Percentiles rank a stretch among this genome's conserved stretches.
Evolutionary conservation across 1,284 basidiomycete species (phyloP).

Genomic region (Sphagnurus paluster): DNA sequence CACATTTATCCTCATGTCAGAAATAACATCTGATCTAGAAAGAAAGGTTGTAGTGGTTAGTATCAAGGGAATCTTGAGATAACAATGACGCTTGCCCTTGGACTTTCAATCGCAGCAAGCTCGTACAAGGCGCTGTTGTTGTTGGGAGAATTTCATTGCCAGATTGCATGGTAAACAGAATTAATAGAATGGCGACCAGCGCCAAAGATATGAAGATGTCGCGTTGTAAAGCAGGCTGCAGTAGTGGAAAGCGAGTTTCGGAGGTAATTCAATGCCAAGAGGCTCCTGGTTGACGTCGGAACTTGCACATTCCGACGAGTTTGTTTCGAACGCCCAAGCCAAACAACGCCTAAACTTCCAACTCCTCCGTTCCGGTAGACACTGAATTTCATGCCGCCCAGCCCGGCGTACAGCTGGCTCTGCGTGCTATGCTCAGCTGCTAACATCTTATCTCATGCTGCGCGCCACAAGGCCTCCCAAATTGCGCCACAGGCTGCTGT

Average conservation of each 20-base stretch:
- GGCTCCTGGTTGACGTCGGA: too few relatives aligned
- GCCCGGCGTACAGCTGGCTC: slow-evolving; percentile 68
- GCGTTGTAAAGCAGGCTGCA: too few relatives aligned
- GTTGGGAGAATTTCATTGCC: neutral
- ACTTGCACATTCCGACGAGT: neutral
- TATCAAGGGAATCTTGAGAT: neutral
- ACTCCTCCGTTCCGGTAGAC: neutral
- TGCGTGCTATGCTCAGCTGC: slow-evolving; percentile 60
- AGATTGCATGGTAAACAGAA: neutral
- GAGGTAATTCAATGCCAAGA: too few relatives aligned
- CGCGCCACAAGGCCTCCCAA: slow-evolving; percentile 55
- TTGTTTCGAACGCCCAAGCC: slow-evolving; percentile 3
- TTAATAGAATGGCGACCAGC: neutral
- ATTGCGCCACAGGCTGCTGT: slow-evolving; percentile 27
- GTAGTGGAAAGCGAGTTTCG: too few relatives aligned
- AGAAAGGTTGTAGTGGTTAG: neutral
- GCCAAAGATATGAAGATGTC: too few relatives aligned
- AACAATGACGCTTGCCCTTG: slow-evolving; percentile 11
- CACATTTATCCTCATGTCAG: slow-evolving; percentile 68
- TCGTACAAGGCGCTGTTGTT: neutral
- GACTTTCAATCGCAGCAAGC: slow-evolving; percentile 9
- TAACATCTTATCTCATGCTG: slow-evolving; percentile 62
- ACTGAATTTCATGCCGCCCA: slow-evolving; percentile 54
- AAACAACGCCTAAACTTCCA: slow-evolving; percentile 7
- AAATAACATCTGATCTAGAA: slow-evolving; percentile 69